Conservation (phyloP, 225 moss, liverwort and hornwort species). For the Thuidium tamariscinum region DNA sequence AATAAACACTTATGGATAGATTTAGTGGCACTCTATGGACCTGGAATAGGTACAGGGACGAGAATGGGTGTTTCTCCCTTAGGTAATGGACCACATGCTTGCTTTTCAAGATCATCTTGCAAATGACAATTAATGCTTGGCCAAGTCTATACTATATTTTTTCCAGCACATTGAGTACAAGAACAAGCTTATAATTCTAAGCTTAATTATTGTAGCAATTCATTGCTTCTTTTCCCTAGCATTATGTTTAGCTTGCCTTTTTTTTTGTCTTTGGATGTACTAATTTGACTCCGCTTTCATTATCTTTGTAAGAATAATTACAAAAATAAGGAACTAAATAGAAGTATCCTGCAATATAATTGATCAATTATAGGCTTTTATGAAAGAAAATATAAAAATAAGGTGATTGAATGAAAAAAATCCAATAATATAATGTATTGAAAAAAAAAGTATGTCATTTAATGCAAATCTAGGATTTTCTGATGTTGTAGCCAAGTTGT, state of each 20-base stretch:
- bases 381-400: accelerated
- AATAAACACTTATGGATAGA: too few species aligned
- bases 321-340: neutral
- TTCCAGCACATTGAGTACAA: neutral
- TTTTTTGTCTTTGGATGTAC: neutral
- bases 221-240: neutral
- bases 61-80: too few species aligned
- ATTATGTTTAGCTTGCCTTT: neutral
- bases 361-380: too few species aligned
- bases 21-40: too few species aligned
- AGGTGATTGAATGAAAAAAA: neutral
- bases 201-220: accelerated
- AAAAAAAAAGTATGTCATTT: too few species aligned
- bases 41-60: too few species aligned
- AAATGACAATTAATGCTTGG: neutral
- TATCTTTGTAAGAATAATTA: too few species aligned
- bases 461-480: too few species aligned
- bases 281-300: neutral
- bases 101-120: neutral
- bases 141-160: accelerated
- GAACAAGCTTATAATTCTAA: neutral
- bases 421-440: neutral
- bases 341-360: neutral
- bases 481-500: too few species aligned
- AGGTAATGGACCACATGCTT: accelerated